These are phyloP conservation scores for Aspergillus wentii DNA, from an alignment of 495 filamentous ascomycete species.

Conservation along the genomic window DNA sequence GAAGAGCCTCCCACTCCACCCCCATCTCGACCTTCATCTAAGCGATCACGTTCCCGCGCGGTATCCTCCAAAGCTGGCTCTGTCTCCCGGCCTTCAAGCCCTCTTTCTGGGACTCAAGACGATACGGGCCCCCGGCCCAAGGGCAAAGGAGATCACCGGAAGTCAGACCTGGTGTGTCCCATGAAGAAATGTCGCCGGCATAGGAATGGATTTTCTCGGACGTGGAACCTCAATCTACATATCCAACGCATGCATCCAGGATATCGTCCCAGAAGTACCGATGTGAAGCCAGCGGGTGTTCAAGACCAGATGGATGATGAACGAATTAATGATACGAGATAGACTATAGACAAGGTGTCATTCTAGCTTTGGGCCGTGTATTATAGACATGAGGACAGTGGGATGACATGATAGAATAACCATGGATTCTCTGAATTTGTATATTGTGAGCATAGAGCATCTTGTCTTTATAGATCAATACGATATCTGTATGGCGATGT, in stretches of 20 bases:
- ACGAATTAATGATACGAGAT: too few species aligned
- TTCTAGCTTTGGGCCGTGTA: too few species aligned
- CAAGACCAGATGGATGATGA: too few species aligned
- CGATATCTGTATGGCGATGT: background rate
- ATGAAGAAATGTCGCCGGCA: constrained; percentile 24
- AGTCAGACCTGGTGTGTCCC: constrained; percentile 29
- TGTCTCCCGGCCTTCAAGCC: constrained; percentile 7
- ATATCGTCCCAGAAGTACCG: constrained; percentile 5
- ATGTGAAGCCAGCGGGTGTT: constrained; percentile 1
- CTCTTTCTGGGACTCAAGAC: constrained; percentile 4
- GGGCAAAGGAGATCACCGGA: constrained; percentile 26
- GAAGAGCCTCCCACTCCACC: constrained; percentile 7
- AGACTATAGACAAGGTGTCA: too few species aligned
- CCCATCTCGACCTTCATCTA: constrained; percentile 1
- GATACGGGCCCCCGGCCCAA: constrained; percentile 5
- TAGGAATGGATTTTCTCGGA: constrained; percentile 28
- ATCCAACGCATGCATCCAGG: constrained; percentile 28
- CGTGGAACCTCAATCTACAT: constrained; percentile 38
- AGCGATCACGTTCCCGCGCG: constrained; percentile 2
- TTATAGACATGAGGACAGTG: too few species aligned
- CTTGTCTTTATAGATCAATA: too few species aligned
- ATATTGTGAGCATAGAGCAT: too few species aligned
- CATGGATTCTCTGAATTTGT: too few species aligned
- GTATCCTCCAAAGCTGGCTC: constrained; percentile 5
- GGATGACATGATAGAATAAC: too few species aligned